Percentiles rank a stretch among this genome's conserved stretches.
Evolutionary conservation across 2,329 filamentous ascomycete species (phyloP).

Genomic region (Beauveria asiatica): DNA sequence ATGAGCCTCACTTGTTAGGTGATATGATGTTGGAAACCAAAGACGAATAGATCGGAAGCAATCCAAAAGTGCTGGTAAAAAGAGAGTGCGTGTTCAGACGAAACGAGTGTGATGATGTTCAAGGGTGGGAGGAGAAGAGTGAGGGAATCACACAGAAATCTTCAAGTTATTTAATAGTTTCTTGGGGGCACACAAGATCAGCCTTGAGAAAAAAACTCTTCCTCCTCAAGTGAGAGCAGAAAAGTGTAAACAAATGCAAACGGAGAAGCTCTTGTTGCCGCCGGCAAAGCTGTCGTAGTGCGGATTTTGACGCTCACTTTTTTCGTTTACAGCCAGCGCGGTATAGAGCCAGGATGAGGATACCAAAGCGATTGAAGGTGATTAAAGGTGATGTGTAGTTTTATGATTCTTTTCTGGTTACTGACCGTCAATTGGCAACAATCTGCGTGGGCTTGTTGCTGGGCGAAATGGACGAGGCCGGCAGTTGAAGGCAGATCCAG

Average conservation of each 20-base stretch:
- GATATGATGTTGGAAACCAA: neutral
- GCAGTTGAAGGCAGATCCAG: neutral
- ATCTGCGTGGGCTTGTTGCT: neutral
- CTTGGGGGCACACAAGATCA: neutral
- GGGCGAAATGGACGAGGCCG: neutral
- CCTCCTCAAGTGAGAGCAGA: neutral
- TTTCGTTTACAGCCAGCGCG: too few species aligned
- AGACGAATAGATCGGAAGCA: neutral
- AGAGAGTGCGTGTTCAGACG: neutral
- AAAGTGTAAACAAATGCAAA: slow-evolving; percentile 9
- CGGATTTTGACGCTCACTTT: slow-evolving; percentile 4
- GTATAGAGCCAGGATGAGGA: neutral
- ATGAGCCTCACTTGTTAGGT: neutral
- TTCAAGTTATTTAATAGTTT: neutral
- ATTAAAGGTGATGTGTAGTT: neutral
- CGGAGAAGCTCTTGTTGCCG: neutral
- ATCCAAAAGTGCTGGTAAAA: neutral
- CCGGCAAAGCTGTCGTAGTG: slow-evolving; percentile 1
- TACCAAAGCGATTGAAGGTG: neutral
- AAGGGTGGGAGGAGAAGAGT: neutral
- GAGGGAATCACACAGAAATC: neutral
- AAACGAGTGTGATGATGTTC: slow-evolving; percentile 6
- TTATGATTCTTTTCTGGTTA: neutral
- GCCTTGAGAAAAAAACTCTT: neutral
- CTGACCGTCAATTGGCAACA: neutral